Percentiles rank a stretch among this genome's conserved stretches.
phyloP scores from a whole-genome alignment of 345 rosid species.

The Heritiera fomes region DNA sequence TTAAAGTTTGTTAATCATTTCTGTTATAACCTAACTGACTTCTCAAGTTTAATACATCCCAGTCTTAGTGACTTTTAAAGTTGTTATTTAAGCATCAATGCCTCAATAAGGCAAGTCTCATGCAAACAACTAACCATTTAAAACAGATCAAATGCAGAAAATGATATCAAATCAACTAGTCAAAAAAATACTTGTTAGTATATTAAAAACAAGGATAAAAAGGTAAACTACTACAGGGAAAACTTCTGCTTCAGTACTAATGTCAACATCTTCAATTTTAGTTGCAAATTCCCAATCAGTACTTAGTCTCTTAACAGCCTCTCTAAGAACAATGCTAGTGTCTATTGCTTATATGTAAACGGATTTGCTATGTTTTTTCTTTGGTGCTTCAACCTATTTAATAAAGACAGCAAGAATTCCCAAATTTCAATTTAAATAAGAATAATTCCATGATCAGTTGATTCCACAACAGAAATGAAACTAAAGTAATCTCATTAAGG shows the following conservation, averaged over 20 bases:
- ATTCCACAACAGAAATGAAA: background rate
- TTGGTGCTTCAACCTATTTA: no score
- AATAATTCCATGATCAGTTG: background rate
- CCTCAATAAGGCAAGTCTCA: slow-evolving; percentile 3
- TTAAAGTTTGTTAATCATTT: no score
- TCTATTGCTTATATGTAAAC: slow-evolving; percentile 72
- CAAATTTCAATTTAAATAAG: background rate
- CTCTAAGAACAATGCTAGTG: slow-evolving; percentile 71
- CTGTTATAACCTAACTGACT: background rate
- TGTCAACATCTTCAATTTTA: slow-evolving; percentile 50
- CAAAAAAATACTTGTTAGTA: background rate
- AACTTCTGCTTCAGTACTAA: slow-evolving; percentile 52
- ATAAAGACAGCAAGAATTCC: slow-evolving; percentile 17
- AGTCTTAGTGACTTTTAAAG: background rate
- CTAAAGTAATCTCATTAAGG: background rate
- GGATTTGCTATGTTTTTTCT: slow-evolving; percentile 68
- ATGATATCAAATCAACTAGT: no score
- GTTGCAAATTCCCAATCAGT: slow-evolving; percentile 92
- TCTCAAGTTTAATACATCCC: background rate
- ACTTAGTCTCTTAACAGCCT: slow-evolving; percentile 83
- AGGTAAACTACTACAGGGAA: slow-evolving; percentile 68
- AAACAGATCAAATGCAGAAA: background rate
- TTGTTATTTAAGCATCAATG: background rate
- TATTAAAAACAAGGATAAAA: slow-evolving; percentile 20
- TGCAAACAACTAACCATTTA: background rate